Conservation (phyloP, 345 rosid genomes). For the Physaria fendleri region DNA sequence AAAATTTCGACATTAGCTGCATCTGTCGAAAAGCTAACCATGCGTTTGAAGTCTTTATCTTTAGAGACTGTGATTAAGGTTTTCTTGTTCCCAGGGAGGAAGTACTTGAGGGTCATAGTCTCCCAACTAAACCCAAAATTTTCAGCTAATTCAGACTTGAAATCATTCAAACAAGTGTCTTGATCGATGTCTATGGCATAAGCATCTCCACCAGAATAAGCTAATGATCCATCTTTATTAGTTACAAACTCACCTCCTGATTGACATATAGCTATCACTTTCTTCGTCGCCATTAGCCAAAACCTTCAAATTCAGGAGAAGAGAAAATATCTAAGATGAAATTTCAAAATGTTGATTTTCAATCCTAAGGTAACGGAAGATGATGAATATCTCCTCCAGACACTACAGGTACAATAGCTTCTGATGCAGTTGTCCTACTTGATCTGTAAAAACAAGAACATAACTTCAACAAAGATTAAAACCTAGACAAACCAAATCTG, state of each 20-base stretch:
- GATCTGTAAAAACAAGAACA: slow-evolving; percentile 47
- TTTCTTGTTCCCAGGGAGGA: slow-evolving; percentile 79
- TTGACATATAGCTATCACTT: slow-evolving; percentile 87
- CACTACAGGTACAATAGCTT: slow-evolving; percentile 44
- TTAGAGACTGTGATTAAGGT: slow-evolving; percentile 81
- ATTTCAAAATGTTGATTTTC: too few species aligned
- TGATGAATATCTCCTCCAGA: slow-evolving; percentile 36
- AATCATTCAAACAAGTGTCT: slow-evolving; percentile 45
- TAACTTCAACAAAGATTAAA: too few species aligned
- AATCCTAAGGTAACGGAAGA: neutral
- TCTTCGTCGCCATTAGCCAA: slow-evolving; percentile 58
- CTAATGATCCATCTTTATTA: slow-evolving; percentile 55
- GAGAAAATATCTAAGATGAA: too few species aligned
- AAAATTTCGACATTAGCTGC: slow-evolving; percentile 58
- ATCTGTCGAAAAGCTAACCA: slow-evolving; percentile 66
- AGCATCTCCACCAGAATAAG: slow-evolving; percentile 72
- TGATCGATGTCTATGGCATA: slow-evolving; percentile 70
- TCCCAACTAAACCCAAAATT: slow-evolving; percentile 51
- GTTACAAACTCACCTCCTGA: slow-evolving; percentile 83
- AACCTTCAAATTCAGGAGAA: too few species aligned
- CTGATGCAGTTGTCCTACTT: slow-evolving; percentile 61
- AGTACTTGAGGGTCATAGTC: slow-evolving; percentile 65
- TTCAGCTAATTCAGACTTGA: slow-evolving; percentile 71
- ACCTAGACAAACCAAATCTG: too few species aligned
- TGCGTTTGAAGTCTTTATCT: slow-evolving; percentile 79